Conservation (phyloP, 2,329 filamentous ascomycete genomes). For the Phyllosticta capitalensis region DNA sequence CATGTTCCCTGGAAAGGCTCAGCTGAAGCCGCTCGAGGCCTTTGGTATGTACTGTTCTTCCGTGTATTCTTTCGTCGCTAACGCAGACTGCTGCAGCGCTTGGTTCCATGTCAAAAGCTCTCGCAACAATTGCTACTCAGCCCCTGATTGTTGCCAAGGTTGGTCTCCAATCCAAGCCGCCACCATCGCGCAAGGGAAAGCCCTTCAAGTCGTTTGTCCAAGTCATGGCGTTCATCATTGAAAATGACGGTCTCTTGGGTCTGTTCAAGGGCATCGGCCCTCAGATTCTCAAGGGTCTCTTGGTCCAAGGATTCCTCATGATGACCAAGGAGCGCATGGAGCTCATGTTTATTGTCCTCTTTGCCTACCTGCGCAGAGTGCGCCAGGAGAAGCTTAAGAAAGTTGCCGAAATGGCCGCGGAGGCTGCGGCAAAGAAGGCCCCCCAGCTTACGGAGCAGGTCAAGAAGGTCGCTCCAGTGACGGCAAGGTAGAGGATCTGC, state of each 20-base stretch:
- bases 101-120: constrained; percentile 82
- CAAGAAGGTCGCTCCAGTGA: constrained; percentile 41
- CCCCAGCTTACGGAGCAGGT: constrained; percentile 27
- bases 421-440: constrained; percentile 35
- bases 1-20: constrained; percentile 68
- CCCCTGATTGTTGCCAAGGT: constrained; percentile 97
- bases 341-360: constrained; percentile 73
- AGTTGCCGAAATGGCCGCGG: constrained; percentile 53
- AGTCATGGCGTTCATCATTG: constrained; percentile 87
- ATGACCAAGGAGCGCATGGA: constrained; percentile 98
- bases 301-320: constrained; percentile 95
- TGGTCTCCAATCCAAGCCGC: constrained; percentile 86
- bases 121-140: constrained; percentile 87
- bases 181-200: constrained; percentile 72
- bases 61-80: not conserved
- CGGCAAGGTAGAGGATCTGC: constrained; percentile 32
- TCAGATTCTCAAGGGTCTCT: constrained; percentile 81
- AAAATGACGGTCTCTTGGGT: constrained; percentile 73
- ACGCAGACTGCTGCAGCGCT: constrained; percentile 50
- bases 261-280: constrained; percentile 96
- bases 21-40: constrained; percentile 73
- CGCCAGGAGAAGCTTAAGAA: constrained; percentile 61
- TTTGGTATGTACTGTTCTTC: constrained; percentile 58
- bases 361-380: constrained; percentile 68
- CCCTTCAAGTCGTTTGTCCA: constrained; percentile 90